Evolutionary conservation across 768 basidiomycete genomes (phyloP).

Genomic region (Amanita pseudoporphyria): DNA sequence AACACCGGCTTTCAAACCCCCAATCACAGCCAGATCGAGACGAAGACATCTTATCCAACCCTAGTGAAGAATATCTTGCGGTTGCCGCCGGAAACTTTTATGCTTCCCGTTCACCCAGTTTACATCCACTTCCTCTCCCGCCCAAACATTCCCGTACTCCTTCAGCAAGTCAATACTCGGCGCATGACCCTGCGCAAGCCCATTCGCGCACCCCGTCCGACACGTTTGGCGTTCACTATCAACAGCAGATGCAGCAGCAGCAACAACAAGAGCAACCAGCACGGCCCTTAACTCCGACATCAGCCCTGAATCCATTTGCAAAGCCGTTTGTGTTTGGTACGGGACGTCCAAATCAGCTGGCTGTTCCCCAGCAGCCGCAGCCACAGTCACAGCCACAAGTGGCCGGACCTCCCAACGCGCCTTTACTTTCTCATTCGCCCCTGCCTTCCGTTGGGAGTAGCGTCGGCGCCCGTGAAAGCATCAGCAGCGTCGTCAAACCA

Average conservation of each 20-base stretch:
- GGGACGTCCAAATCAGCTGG: slow-evolving; percentile 18
- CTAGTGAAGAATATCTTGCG: slow-evolving; percentile 58
- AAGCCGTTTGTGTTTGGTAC: slow-evolving; percentile 78
- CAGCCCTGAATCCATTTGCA: slow-evolving; percentile 64
- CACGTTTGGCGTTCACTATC: slow-evolving; percentile 14
- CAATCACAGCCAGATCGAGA: slow-evolving; percentile 27
- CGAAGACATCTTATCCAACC: slow-evolving; percentile 71
- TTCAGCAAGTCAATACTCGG: slow-evolving; percentile 47
- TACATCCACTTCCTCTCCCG: slow-evolving; percentile 46
- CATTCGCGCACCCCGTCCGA: slow-evolving; percentile 52
- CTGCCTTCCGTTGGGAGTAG: slow-evolving; percentile 29
- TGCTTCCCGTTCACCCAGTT: slow-evolving; percentile 29
- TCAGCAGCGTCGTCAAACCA: slow-evolving; percentile 36
- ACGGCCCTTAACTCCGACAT: slow-evolving; percentile 16
- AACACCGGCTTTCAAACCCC: slow-evolving; percentile 3
- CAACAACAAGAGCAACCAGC: slow-evolving; percentile 16
- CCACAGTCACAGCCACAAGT: not conserved
- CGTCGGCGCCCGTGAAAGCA: not conserved
- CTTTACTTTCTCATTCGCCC: slow-evolving; percentile 28
- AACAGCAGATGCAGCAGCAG: slow-evolving; percentile 15
- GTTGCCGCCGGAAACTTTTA: slow-evolving; percentile 34
- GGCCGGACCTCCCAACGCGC: slow-evolving; percentile 21
- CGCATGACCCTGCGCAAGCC: slow-evolving; percentile 49
- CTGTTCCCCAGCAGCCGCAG: no score
- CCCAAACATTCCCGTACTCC: slow-evolving; percentile 56